Percentiles rank a stretch among this genome's conserved stretches.
Conservation (phyloP, 495 filamentous ascomycete genomes). For the Penicillium riverlandense region DNA sequence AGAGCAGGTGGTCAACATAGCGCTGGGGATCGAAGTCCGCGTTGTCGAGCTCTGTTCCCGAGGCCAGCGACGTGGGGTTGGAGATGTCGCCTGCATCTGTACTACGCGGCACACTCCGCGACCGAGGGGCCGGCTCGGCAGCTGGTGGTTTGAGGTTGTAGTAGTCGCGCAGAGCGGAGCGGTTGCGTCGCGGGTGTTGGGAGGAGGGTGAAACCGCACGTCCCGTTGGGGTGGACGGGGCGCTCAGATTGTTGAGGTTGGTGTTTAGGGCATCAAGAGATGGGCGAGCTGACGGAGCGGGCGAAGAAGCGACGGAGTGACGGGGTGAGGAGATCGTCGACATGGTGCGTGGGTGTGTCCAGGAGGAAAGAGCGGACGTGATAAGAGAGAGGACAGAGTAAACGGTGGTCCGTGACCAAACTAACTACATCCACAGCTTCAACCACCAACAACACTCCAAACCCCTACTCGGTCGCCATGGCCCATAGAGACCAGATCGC, state of each 20-base stretch:
- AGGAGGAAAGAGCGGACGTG: slow-evolving; percentile 1
- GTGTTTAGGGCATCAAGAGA: slow-evolving; percentile 57
- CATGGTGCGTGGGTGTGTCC: slow-evolving; percentile 41
- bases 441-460: background rate
- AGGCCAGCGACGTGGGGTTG: slow-evolving; percentile 20
- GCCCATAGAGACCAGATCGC: slow-evolving; percentile 32
- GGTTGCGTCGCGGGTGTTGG: slow-evolving; percentile 50
- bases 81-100: slow-evolving; percentile 32
- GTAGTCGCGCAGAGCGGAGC: slow-evolving; percentile 86
- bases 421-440: background rate
- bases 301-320: slow-evolving; percentile 60
- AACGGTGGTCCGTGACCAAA: slow-evolving; percentile 25
- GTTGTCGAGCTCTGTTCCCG: slow-evolving; percentile 41
- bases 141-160: slow-evolving; percentile 70
- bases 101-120: slow-evolving; percentile 31
- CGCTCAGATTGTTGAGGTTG: slow-evolving; percentile 42
- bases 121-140: slow-evolving; percentile 17
- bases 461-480: slow-evolving; percentile 17
- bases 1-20: slow-evolving; percentile 39
- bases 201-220: slow-evolving; percentile 37
- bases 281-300: slow-evolving; percentile 59
- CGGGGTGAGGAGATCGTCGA: slow-evolving; percentile 71
- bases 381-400: slow-evolving; percentile 10
- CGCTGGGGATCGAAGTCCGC: slow-evolving; percentile 39
- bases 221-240: slow-evolving; percentile 36